phyloP scores from a whole-genome alignment of 768 basidiomycete species.

The Russula brevipes region DNA sequence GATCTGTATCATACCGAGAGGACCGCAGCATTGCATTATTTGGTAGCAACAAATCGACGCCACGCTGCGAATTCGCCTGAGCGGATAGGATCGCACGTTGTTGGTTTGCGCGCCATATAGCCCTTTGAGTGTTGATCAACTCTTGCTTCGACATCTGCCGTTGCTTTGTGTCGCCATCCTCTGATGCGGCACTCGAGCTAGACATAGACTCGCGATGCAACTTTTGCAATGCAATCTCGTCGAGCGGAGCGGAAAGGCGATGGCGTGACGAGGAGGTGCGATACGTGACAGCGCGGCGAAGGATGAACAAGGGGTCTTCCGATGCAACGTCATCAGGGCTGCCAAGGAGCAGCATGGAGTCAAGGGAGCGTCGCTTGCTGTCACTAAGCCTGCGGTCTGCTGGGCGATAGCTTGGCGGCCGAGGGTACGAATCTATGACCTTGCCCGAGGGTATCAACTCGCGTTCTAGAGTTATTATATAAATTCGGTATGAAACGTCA shows the following conservation, averaged over 20 bases:
- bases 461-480: conserved; percentile 48
- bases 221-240: conserved; percentile 76
- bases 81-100: conserved; percentile 79
- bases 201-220: conserved; percentile 61
- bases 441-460: conserved; percentile 75
- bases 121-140: conserved; percentile 90
- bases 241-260: conserved; percentile 69
- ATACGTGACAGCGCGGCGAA: conserved; percentile 77
- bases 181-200: conserved; percentile 53
- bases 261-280: conserved; percentile 65
- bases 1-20: conserved; percentile 62
- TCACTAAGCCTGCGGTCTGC: conserved; percentile 56
- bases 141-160: conserved; percentile 65
- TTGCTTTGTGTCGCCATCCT: conserved; percentile 40
- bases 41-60: conserved; percentile 83
- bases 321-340: conserved; percentile 66
- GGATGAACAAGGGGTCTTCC: conserved; percentile 85
- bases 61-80: conserved; percentile 77
- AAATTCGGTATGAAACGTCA: conserved; percentile 5
- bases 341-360: conserved; percentile 69
- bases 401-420: conserved; percentile 65
- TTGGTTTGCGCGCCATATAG: conserved; percentile 78
- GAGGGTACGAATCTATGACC: conserved; percentile 76
- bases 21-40: conserved; percentile 84
- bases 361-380: conserved; percentile 80